Conservation (phyloP, 768 basidiomycete genomes). For the Lentinula sp. region DNA sequence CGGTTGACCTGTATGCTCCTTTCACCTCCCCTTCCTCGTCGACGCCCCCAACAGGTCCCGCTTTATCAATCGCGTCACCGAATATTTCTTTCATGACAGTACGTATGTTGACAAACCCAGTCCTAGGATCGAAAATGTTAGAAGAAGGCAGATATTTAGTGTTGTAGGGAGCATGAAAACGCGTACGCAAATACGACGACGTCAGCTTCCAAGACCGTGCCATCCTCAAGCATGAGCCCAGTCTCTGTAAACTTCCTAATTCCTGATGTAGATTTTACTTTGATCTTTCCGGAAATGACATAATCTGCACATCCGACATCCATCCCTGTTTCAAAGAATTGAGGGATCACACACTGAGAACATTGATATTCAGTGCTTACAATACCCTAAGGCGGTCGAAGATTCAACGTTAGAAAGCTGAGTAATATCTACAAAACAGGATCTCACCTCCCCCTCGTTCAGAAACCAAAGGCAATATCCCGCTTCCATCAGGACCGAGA, state of each 20-base stretch:
- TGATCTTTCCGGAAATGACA: slow-evolving; percentile 49
- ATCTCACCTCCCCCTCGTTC: slow-evolving; percentile 26
- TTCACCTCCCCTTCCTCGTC: slow-evolving; percentile 24
- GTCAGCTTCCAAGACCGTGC: slow-evolving; percentile 32
- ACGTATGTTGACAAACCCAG: slow-evolving; percentile 20
- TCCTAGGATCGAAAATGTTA: slow-evolving; percentile 7
- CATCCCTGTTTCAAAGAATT: slow-evolving; percentile 18
- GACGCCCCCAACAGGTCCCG: slow-evolving; percentile 19
- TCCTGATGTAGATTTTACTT: slow-evolving; percentile 49
- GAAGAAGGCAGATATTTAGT: too few species aligned
- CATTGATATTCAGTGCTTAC: slow-evolving; percentile 1
- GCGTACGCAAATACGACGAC: slow-evolving; percentile 39
- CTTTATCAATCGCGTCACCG: slow-evolving; percentile 18
- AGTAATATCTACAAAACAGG: background rate
- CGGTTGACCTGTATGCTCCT: slow-evolving; percentile 22
- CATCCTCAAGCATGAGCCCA: slow-evolving; percentile 31
- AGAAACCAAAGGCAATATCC: slow-evolving; percentile 20
- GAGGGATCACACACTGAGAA: background rate
- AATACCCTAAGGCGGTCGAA: slow-evolving; percentile 6
- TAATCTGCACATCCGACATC: slow-evolving; percentile 47
- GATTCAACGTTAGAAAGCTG: background rate
- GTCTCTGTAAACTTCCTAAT: slow-evolving; percentile 27
- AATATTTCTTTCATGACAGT: slow-evolving; percentile 17
- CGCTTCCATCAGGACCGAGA: slow-evolving; percentile 26
- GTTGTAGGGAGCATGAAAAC: background rate